Evolutionary conservation across 768 basidiomycete species (phyloP), one percentile per base, ranked within the genome.

Genomic region (Lactarius vividus): DNA sequence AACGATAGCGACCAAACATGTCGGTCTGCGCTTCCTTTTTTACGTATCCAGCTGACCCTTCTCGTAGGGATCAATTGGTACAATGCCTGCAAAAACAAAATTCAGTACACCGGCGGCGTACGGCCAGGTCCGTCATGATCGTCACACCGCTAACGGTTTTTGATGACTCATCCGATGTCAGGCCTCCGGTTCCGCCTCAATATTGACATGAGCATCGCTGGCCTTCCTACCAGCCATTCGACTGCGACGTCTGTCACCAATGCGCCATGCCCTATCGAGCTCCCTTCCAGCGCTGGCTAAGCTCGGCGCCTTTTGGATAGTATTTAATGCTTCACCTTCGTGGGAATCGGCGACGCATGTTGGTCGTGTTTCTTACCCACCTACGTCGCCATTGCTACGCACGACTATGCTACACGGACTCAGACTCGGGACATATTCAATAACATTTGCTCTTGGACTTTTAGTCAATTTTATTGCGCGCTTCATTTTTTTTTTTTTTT

Each of bases 1-100:
- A 97, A 98, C 73, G 81, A 84, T 54, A 84, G 88, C 5, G 95
- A 98, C 76, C 79, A 82, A 40, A 96, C 95, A 26, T 98, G 94
- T 93, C 70, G 71, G 83, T 73, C 26, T 65, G 16, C 29, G 40
- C n/a, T 46, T 37, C 60, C 13, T 65, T 37, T 37, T 15, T 42
- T 66, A 37, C n/a, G 62, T 31, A 16, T 39, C 16, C 63, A 26
- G 69, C 60, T 61, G 18, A 71, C 59, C 16, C 5, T 56, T 46
- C 57, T 64, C 40, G 0, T 62, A 92, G 89, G 88, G 90, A 73
- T 74, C 8, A 85, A 85, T 61, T 91, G 89, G 86, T 90, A 94
- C 74, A 79, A 88, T 63, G 88, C 84, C 7, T 95, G 93, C 79
- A 83, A 82, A 77, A 88, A 92, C 73, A 72, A 75, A 46, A 79